Evolutionary conservation across 2,329 filamentous ascomycete species (phyloP).

Genomic region (Sarocladiaceae sp.): DNA sequence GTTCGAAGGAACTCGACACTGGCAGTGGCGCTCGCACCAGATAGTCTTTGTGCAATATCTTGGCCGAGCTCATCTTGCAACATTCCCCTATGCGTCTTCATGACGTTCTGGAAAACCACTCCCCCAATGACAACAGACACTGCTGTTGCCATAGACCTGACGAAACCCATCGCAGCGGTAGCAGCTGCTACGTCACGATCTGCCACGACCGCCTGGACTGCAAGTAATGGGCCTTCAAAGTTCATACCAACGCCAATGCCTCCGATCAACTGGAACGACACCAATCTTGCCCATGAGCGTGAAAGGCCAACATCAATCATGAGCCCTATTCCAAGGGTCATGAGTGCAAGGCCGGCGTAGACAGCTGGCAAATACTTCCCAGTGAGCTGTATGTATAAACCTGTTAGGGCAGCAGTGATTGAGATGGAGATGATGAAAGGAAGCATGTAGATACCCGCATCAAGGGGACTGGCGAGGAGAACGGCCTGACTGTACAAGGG

Average conservation of each 20-base stretch:
- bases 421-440: conserved; percentile 53
- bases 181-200: conserved; percentile 58
- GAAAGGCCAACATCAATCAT: conserved; percentile 51
- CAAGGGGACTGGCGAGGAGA: conserved; percentile 53
- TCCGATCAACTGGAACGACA: conserved; percentile 54
- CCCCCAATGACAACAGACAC: conserved; percentile 55
- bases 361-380: conserved; percentile 56
- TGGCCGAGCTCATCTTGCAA: conserved; percentile 43
- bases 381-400: conserved; percentile 44
- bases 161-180: conserved; percentile 57
- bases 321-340: conserved; percentile 56
- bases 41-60: conserved; percentile 41
- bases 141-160: conserved; percentile 53
- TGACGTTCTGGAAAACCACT: conserved; percentile 31
- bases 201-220: conserved; percentile 58
- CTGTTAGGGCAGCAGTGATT: conserved; percentile 35
- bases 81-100: conserved; percentile 26
- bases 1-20: conserved; percentile 46
- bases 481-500: conserved; percentile 72
- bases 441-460: conserved; percentile 58
- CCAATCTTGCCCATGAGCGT: conserved; percentile 40
- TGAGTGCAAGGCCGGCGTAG: conserved; percentile 45
- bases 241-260: conserved; percentile 60
- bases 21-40: conserved; percentile 52
- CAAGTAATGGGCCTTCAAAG: conserved; percentile 59